Evolutionary conservation across 495 filamentous ascomycete species (phyloP).

Genomic region (Hypoxylon intermedium): DNA sequence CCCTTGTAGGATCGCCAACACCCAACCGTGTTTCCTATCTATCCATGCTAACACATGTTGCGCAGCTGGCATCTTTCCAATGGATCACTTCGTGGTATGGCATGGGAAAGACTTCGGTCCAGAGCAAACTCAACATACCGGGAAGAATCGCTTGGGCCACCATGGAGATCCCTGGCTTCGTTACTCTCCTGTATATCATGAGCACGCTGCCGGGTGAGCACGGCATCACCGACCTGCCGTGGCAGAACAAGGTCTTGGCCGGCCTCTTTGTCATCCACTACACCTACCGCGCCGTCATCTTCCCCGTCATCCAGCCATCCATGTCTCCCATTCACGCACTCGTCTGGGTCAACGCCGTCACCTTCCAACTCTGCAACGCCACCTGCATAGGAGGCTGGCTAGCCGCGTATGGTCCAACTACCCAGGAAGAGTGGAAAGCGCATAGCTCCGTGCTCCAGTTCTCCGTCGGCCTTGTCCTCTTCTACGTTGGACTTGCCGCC

Average conservation of each 20-base stretch:
- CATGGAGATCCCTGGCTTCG: constrained; percentile 83
- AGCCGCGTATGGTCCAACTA: constrained; percentile 74
- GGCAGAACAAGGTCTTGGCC: constrained; percentile 72
- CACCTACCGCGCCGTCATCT: constrained; percentile 82
- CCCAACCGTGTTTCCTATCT: neutral
- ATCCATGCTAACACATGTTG: constrained; percentile 16
- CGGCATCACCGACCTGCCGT: constrained; percentile 62
- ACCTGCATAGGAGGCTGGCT: constrained; percentile 80
- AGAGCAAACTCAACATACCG: constrained; percentile 80
- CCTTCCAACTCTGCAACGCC: constrained; percentile 83
- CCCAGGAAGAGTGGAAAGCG: constrained; percentile 62
- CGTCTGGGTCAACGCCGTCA: constrained; percentile 64
- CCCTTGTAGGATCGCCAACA: constrained; percentile 40
- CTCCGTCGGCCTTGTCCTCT: constrained; percentile 57
- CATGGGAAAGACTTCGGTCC: constrained; percentile 83
- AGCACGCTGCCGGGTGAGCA: constrained; percentile 63
- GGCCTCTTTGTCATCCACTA: constrained; percentile 81
- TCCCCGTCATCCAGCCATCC: constrained; percentile 80
- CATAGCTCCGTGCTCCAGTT: constrained; percentile 51
- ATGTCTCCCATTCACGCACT: constrained; percentile 85
- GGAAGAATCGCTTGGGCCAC: constrained; percentile 83
- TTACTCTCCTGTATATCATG: constrained; percentile 80
- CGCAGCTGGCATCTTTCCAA: constrained; percentile 65
- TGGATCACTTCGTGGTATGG: constrained; percentile 71
- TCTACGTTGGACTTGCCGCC: constrained; percentile 69